Base-by-base conservation (phyloP, 2,329 filamentous ascomycete genomes). In the Trichophyton schoenleinii region DNA sequence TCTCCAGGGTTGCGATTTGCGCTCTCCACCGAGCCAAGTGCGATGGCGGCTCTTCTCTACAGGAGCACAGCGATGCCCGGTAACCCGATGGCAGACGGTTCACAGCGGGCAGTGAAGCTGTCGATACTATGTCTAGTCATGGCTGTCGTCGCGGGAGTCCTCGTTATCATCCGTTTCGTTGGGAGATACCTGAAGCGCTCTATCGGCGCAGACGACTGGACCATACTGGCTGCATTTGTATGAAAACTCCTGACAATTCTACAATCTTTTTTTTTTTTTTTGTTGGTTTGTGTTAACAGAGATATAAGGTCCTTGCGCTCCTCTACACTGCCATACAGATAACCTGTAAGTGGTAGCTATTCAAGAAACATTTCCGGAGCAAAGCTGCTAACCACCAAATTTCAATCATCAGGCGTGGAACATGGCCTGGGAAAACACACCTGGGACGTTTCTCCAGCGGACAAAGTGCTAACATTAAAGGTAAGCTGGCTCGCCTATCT, bases 361-460 rank as follows among this genome's bases (percentile, higher is more conserved):
- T 3, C 34, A 13, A 20, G 34, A 22, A 13, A n/a, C 11, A n/a
- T n/a, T n/a, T 6, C 41, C 11, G 38, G 3, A 15, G 7, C 20
- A 11, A 15, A 34, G 36, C 25, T 36, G 28, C 41, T 59, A 48
- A 38, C 11, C 11, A 13, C 34, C 9, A 9, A 38, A 59, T 15
- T n/a, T 2, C 15, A 9, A 28, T 3, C 6, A 3, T 55, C 5
- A 63, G 61, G 58, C 52, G 69, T 72, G 41, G 65, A 68, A 36
- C 63, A 70, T 67, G 72, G 72, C 6, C 70, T 69, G 60, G 71
- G 72, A 25, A 68, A 68, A 61, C 66, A 66, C 13, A 62, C 66
- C 7, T 53, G 31, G 18, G 55, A 61, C 0, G 53, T 63, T 28
- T 46, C 58, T n/a, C 25, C 57, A 28, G 18, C 31, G 18, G 41